These are phyloP conservation scores for Caloboletus firmus DNA, from an alignment of 1,284 basidiomycete species.

Conservation along the genomic window DNA sequence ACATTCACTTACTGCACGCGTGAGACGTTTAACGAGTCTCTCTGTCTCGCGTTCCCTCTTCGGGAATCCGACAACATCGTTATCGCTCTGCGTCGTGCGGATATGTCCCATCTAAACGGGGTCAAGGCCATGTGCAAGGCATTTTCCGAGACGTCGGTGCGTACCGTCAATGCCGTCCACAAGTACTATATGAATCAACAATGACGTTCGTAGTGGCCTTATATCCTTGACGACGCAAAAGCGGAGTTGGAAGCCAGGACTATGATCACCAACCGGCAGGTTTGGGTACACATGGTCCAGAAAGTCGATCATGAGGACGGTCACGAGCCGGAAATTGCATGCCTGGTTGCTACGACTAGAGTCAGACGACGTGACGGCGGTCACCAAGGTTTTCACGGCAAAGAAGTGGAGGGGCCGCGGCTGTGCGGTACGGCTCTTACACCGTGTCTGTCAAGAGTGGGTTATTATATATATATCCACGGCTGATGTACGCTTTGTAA, in stretches of 20 bases:
- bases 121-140: conserved; percentile 51
- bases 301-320: background rate
- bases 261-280: conserved; percentile 47
- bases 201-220: conserved; percentile 47
- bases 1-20: conserved; percentile 55
- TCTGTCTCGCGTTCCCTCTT: conserved; percentile 16
- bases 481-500: too few relatives aligned
- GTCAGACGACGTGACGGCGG: conserved; percentile 41
- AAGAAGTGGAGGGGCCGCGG: conserved; percentile 41
- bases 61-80: conserved; percentile 17
- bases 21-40: conserved; percentile 38
- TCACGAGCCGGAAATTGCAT: conserved; percentile 48
- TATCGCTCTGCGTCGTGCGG: conserved; percentile 47
- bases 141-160: conserved; percentile 61
- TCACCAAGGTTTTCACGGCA: conserved; percentile 54
- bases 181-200: conserved; percentile 1
- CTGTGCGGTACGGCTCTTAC: conserved; percentile 46
- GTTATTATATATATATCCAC: too few relatives aligned
- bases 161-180: conserved; percentile 25
- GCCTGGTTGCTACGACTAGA: conserved; percentile 58
- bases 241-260: conserved; percentile 52
- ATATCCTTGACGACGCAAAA: conserved; percentile 42
- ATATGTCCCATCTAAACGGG: conserved; percentile 39
- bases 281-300: conserved; percentile 60
- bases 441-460: conserved; percentile 43